Evolutionary conservation across 2,329 filamentous ascomycete species (phyloP).

Genomic region (Ustilaginoidea virens): DNA sequence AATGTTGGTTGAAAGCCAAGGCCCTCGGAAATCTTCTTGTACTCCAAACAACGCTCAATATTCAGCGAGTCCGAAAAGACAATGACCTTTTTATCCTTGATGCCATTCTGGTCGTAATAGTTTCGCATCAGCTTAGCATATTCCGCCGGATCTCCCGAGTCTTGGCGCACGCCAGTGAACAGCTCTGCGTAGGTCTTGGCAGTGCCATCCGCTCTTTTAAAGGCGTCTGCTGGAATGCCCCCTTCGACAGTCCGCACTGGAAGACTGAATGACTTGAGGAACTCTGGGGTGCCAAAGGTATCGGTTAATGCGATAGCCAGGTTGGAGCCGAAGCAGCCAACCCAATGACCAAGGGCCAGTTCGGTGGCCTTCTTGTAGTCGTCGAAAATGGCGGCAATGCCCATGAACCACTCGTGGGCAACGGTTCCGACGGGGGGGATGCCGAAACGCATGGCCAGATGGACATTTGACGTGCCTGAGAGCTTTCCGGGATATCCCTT

Average conservation of each 20-base stretch:
- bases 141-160: constrained; percentile 70
- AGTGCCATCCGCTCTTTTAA: constrained; percentile 21
- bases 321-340: constrained; percentile 74
- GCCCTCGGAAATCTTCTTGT: constrained; percentile 69
- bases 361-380: constrained; percentile 79
- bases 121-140: constrained; percentile 66
- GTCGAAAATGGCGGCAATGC: constrained; percentile 76
- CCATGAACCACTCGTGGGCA: constrained; percentile 99
- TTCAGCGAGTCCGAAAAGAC: constrained; percentile 95
- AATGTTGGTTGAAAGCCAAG: constrained; percentile 76
- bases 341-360: constrained; percentile 73
- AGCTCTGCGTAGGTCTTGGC: constrained; percentile 60
- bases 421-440: constrained; percentile 74
- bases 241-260: constrained; percentile 33
- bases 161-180: constrained; percentile 75
- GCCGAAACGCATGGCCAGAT: constrained; percentile 86
- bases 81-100: constrained; percentile 70
- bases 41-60: constrained; percentile 78
- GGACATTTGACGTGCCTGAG: constrained; percentile 87
- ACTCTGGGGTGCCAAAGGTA: constrained; percentile 85
- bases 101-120: constrained; percentile 64
- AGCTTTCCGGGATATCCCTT: constrained; percentile 57
- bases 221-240: constrained; percentile 25
- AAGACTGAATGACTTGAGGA: constrained; percentile 69
- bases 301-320: constrained; percentile 85